Conservation (phyloP, 2,329 filamentous ascomycete species). For the Clarireedia homoeocarpa region DNA sequence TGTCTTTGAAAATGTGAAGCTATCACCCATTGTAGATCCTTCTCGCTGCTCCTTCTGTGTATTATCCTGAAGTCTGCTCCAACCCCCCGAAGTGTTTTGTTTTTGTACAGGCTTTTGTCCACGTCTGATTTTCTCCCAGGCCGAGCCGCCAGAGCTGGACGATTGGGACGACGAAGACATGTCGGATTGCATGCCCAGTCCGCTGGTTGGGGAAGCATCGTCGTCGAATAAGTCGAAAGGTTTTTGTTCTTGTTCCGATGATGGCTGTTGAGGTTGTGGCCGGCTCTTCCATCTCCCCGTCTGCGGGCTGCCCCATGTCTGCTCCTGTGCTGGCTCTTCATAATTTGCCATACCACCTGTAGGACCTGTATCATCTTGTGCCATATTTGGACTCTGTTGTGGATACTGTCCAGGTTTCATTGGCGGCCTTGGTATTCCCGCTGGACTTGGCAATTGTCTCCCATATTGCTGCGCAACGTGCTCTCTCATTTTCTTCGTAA, state of each 20-base stretch:
- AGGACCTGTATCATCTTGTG: constrained; percentile 23
- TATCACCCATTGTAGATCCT: constrained; percentile 12
- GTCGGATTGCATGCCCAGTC: constrained; percentile 15
- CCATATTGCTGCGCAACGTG: constrained; percentile 6
- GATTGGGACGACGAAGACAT: constrained; percentile 5
- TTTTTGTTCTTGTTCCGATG: constrained; percentile 10
- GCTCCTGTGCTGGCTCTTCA: constrained; percentile 10
- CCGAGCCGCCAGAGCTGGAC: constrained; percentile 16
- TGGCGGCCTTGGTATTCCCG: background rate
- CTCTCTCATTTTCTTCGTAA: constrained; percentile 10
- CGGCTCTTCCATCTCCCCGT: background rate
- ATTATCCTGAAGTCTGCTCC: constrained; percentile 10
- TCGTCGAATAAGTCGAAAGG: constrained; percentile 25
- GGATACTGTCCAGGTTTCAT: constrained; percentile 5
- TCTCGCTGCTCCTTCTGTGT: constrained; percentile 10
- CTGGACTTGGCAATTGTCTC: background rate
- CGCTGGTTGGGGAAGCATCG: constrained; percentile 25
- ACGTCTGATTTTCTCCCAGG: constrained; percentile 28
- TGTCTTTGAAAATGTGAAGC: constrained; percentile 21
- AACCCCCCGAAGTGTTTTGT: constrained; percentile 9
- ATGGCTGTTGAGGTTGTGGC: background rate
- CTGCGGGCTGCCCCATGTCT: background rate
- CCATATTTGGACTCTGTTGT: constrained; percentile 9
- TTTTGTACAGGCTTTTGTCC: constrained; percentile 12
- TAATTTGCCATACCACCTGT: constrained; percentile 16